Base-by-base conservation (phyloP, 345 rosid genomes). In the Bruguiera parviflora region DNA sequence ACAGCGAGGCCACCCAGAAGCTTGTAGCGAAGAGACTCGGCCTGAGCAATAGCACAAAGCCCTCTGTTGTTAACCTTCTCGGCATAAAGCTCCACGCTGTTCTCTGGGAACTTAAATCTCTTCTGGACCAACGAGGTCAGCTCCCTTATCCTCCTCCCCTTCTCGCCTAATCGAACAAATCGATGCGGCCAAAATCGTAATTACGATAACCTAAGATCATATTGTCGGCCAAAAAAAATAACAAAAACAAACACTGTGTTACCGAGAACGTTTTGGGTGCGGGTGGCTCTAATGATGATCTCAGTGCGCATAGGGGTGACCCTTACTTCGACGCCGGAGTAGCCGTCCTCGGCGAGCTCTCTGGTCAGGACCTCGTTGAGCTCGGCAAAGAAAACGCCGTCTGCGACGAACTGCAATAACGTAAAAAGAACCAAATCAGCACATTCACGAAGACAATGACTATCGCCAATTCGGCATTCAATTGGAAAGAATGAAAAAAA, bases 1-100 rank as follows among this genome's bases (percentile, higher is more conserved):
- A 90, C 96, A 32, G 96, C 96, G 24, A 92, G 98, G 16, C 96
- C 95, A 55, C 98, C 98, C 11, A 92, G 91, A 37, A 92, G 86
- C 86, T 88, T 92, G 90, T 88, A 87, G 37, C 95, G 96, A 35
- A 92, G 95, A 69, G 98, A 92, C 84, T 92, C 96, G 0, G 90
- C 98, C 76, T 92, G 96, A 22, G 96, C 96, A 77, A 92, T 84
- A 57, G 98, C 96, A 64, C 98, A 90, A 37, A 92, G 91, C 0
- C 98, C 98, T 60, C 92, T 87, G 84, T 78, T 88, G 74, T 68
- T 77, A 29, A 92, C 96, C 79, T 88, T 92, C 77, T 90, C 98
- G 11, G 96, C 95, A 20, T 90, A 92, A 47, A 92, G 87, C 87
- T 90, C 95, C 8, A 92, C 98, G 33, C 92, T 88, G 78, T 86